A percentile compares a stretch with the other conserved stretches of the same genome.
Conservation (phyloP, 768 basidiomycete species). For the Mrakia blollopis region DNA sequence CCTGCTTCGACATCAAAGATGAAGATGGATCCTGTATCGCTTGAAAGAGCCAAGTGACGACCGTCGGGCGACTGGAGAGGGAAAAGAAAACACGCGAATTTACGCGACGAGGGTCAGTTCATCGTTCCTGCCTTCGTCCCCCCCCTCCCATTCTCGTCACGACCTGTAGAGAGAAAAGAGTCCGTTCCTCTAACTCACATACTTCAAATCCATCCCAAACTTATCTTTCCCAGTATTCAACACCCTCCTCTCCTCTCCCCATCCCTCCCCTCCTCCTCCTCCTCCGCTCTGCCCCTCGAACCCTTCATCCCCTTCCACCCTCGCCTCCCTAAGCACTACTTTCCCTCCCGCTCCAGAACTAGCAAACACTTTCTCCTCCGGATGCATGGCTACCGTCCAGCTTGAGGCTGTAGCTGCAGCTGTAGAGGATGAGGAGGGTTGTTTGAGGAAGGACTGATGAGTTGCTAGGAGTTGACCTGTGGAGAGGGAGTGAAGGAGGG, state of each 20-base stretch:
- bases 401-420: conserved; percentile 17
- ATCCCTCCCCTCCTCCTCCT: conserved; percentile 19
- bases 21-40: conserved; percentile 81
- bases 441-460: conserved; percentile 33
- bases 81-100: background rate
- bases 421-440: conserved; percentile 35
- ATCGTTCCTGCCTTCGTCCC: too few relatives aligned
- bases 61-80: conserved; percentile 76
- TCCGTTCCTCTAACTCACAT: conserved; percentile 49
- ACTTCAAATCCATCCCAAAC: conserved; percentile 44
- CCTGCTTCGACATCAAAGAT: conserved; percentile 73
- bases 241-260: conserved; percentile 34
- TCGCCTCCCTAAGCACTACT: conserved; percentile 14
- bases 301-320: background rate
- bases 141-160: conserved; percentile 64
- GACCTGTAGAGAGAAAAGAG: conserved; percentile 69
- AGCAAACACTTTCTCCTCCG: conserved; percentile 22
- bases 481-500: conserved; percentile 65
- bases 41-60: conserved; percentile 68
- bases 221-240: conserved; percentile 44
- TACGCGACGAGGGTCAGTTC: background rate
- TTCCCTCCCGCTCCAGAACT: conserved; percentile 28
- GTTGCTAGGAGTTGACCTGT: background rate
- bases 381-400: conserved; percentile 26
- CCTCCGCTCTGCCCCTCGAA: conserved; percentile 31